Evolutionary conservation across 768 basidiomycete species (phyloP).

Genomic region (Chalciporus pseudorubinellus): DNA sequence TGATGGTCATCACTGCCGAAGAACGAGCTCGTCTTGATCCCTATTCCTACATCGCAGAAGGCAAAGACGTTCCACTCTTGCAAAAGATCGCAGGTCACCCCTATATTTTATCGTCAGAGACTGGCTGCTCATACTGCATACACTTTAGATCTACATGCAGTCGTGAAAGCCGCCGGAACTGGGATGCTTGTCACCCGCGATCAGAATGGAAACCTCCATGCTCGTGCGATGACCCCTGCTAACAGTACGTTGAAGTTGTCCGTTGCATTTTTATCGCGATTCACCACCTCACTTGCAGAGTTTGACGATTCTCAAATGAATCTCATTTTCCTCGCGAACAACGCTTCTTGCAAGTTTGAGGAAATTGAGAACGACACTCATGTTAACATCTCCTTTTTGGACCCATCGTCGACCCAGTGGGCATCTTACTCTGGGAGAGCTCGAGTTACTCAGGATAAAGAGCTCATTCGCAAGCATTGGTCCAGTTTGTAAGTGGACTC

Average conservation of each 20-base stretch:
- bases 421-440: slow-evolving; percentile 77
- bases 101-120: background rate
- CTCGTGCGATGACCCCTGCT: slow-evolving; percentile 78
- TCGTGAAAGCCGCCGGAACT: slow-evolving; percentile 60
- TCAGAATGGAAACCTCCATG: slow-evolving; percentile 65
- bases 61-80: slow-evolving; percentile 50
- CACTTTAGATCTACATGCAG: slow-evolving; percentile 54
- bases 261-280: background rate
- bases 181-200: slow-evolving; percentile 81
- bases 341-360: slow-evolving; percentile 67
- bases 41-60: slow-evolving; percentile 65
- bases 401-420: slow-evolving; percentile 71
- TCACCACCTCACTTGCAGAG: slow-evolving; percentile 31
- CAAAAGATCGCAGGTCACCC: slow-evolving; percentile 61
- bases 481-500: slow-evolving; percentile 41
- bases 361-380: slow-evolving; percentile 73
- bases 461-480: slow-evolving; percentile 65
- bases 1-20: slow-evolving; percentile 20
- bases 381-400: slow-evolving; percentile 80
- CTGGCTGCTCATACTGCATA: background rate
- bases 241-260: slow-evolving; percentile 43
- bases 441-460: slow-evolving; percentile 58
- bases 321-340: slow-evolving; percentile 73
- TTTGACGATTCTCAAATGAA: slow-evolving; percentile 46
- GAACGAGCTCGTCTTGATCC: slow-evolving; percentile 58